These are phyloP conservation scores for Zygoascus biomembranicola DNA, from an alignment of 805 yeast genomes.

Conservation along the genomic window DNA sequence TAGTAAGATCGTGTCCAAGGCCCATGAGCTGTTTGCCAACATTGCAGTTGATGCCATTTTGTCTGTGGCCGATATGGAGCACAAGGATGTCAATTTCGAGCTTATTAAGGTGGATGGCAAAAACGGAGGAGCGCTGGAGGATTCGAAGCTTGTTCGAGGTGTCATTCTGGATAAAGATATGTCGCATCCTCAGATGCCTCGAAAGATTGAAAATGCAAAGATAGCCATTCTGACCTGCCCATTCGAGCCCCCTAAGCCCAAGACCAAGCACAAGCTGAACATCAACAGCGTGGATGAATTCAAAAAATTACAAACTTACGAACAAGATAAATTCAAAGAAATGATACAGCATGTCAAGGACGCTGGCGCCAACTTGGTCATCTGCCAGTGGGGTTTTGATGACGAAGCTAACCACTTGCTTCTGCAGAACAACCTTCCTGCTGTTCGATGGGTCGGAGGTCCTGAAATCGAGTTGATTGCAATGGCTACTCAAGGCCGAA, in stretches of 20 bases:
- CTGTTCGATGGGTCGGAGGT: slow-evolving; percentile 99
- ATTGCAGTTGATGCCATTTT: slow-evolving; percentile 97
- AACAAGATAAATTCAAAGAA: slow-evolving; percentile 79
- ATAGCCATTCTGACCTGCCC: slow-evolving; percentile 96
- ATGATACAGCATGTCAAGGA: slow-evolving; percentile 83
- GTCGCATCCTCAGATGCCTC: slow-evolving; percentile 98
- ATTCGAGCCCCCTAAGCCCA: slow-evolving; percentile 99
- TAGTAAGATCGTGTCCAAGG: slow-evolving; percentile 88
- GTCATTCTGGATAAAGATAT: slow-evolving; percentile 93
- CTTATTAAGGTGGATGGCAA: slow-evolving; percentile 91
- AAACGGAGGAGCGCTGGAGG: slow-evolving; percentile 89
- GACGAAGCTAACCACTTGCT: slow-evolving; percentile 96
- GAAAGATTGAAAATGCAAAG: slow-evolving; percentile 65
- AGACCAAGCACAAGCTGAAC: slow-evolving; percentile 94
- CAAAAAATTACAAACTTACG: slow-evolving; percentile 82
- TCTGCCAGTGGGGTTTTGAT: slow-evolving; percentile 99
- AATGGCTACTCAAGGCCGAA: slow-evolving; percentile 94
- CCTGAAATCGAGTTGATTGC: slow-evolving; percentile 93
- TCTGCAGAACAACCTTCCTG: slow-evolving; percentile 81
- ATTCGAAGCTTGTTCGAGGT: slow-evolving; percentile 79
- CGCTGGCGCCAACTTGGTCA: slow-evolving; percentile 91
- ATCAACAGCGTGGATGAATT: slow-evolving; percentile 92
- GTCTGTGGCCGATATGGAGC: slow-evolving; percentile 81
- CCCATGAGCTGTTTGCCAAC: slow-evolving; percentile 86
- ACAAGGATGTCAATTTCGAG: slow-evolving; percentile 96